Evolutionary conservation across 2,329 filamentous ascomycete genomes (phyloP).

Genomic region (Xylaria sp.): DNA sequence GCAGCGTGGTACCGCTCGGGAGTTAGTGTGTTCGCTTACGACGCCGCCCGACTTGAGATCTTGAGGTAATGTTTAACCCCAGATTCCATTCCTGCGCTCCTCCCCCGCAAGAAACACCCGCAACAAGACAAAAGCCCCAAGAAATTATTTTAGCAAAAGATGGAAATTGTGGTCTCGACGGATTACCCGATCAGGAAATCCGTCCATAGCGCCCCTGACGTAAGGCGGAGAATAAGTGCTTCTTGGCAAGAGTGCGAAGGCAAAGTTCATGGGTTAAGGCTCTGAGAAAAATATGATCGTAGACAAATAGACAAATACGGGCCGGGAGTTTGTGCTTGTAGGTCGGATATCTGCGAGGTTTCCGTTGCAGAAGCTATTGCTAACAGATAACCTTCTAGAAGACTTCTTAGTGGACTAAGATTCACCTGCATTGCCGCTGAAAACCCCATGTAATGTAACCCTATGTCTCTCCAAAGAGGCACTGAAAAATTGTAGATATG

Average conservation of each 20-base stretch:
- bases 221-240: slow-evolving; percentile 16
- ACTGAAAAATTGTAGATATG: neutral
- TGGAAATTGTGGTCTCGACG: slow-evolving; percentile 18
- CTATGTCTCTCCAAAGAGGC: neutral
- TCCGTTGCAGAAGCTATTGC: neutral
- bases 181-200: slow-evolving; percentile 34
- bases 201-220: slow-evolving; percentile 21
- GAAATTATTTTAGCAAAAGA: neutral
- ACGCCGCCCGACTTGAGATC: neutral
- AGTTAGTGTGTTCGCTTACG: neutral
- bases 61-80: neutral
- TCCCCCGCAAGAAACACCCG: slow-evolving; percentile 20
- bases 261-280: neutral
- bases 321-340: neutral
- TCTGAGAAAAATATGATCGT: neutral
- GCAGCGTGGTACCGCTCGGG: neutral
- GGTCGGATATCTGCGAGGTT: neutral
- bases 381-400: neutral
- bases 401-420: neutral
- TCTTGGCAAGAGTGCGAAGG: neutral
- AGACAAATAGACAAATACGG: neutral
- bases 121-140: slow-evolving; percentile 5
- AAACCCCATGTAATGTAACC: slow-evolving; percentile 1
- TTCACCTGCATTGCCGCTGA: neutral
- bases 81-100: slow-evolving; percentile 10